Evolutionary conservation across 2,329 filamentous ascomycete species (phyloP), one percentile per base, ranked within the genome.

Genomic region (Monosporascus sp.): DNA sequence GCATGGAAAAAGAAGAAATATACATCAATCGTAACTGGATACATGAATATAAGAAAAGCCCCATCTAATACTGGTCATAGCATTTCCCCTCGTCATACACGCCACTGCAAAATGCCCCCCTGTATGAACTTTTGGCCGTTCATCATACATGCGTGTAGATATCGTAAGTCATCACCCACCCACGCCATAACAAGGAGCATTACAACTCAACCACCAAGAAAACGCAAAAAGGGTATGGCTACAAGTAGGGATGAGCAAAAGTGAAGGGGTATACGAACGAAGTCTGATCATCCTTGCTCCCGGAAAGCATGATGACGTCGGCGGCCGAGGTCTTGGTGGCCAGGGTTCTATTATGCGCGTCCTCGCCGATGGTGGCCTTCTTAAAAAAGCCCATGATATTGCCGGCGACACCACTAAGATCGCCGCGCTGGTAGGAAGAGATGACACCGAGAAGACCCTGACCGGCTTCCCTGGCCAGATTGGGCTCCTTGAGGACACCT

Each of bases 281-380:
- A 61, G 94, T 99, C 73, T 97, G 94, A 56, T 87, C 84, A 68
- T 99, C 94, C 73, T 96, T 97, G 75, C 90, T 95, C 53, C 94
- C 94, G 56, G 90, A 96, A 88, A 92, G 96, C 89, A 97, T 96
- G 68, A 99, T 84, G 35, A 99, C 94, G 71, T 99, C 94, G 41
- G 94, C 94, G 1, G 92, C 87, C 51, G 88, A 94, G 17, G 94
- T 97, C 75, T 95, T 95, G 43, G 93, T 97, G 60, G 88, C 82
- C 68, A 90, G 79, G 57, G 92, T 89, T 68, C 84, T 85, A 72
- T 95, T 81, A 70, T 91, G 87, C 18, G 87, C 86, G 60, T 94
- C 85, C 49, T 73, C 74, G 60, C 92, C 92, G 55, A 75, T 82
- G 22, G 89, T 88, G 18, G 90, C 91, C 68, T 91, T 89, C 78